Evolutionary conservation across 202 grass and related monocot genomes (phyloP), one percentile per base, ranked within the genome.

Genomic region (Schoenoplectus tabernaemontani): DNA sequence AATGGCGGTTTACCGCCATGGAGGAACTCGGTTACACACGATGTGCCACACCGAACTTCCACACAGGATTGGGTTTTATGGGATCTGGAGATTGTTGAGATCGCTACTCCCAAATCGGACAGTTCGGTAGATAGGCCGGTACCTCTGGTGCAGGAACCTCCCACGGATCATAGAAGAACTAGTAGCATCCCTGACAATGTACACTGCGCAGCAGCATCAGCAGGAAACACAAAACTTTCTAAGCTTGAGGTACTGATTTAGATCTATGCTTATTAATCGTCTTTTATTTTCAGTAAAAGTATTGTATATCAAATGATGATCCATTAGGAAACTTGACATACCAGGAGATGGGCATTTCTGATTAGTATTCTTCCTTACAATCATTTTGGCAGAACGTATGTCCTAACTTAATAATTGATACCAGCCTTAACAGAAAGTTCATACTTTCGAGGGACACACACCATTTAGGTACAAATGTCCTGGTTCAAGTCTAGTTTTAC

Each of bases 21-120:
- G 87, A 56, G 91, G 28, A 94, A 94, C 83, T 87, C 91, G 32
- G 73, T 97, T 9, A 97, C 87, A 1, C 94, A 97, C 17, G 89
- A 97, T 57, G 83, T 84, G 0, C 57, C 84, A 0, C 84, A 89
- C 68, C 80, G 84, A 3, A 84, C 87, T 57, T 1, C 82, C 56
- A 86, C 90, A 38, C 85, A 90, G 83, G 91, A 86, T 0, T 97
- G 87, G 91, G 20, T 94, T 5, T 59, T 97, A 24, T 97, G 95
- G 95, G 85, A 88, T 17, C 81, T 97, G 54, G 84, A 92, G 81
- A 36, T 97, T 34, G 73, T 97, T 5, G 87, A 93, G 80, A 72
- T 78, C 20, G 51, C 86, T 26, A 32, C 81, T 1, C 19, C 81
- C 2, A 28, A 9, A 19, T 2, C 73, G 0, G 75, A 71, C 1